Base-by-base conservation (phyloP, 2,329 filamentous ascomycete species). In the Colletotrichum navitas region DNA sequence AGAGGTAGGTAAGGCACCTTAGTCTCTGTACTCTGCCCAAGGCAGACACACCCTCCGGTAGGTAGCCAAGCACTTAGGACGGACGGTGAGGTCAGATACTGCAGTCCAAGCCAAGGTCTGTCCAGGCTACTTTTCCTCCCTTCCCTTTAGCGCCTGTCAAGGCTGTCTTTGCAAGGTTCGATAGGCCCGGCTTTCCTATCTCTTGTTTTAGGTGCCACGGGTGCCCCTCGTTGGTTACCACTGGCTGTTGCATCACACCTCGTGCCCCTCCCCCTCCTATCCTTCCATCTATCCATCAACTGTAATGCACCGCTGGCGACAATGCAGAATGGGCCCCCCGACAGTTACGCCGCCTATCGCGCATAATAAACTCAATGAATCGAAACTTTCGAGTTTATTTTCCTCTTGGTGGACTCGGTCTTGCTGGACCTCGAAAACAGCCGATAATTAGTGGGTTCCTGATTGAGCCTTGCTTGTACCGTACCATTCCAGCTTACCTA, bases 191-290 rank as follows among this genome's bases (percentile, higher is more conserved):
- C 18, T 59, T 54, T 49, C 14, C 32, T 7, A 8, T 51, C 32
- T 62, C 59, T 68, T 71, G 63, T 68, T 68, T 69, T 72, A 64
- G 65, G 59, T 69, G 41, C 69, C 65, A 69, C 69, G 69, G 54
- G 59, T 60, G 59, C 59, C 65, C 45, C 59, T 71, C 52, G 43
- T 54, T 68, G 52, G 59, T 32, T 52, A 47, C 54, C 34, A 36
- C 52, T 32, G 51, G 62, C 36, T 14, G 51, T 47, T 59, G 56
- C 64, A 62, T 32, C 64, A 29, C 32, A 51, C 26, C 52, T 39
- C 24, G 43, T 45, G 8, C 45, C 45, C 10, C 21, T 18, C 10
- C n/a, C 45, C 21, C 21, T 18, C 43, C 43, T 24, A n/a, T 47
- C 45, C 45, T 47, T 21, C n/a, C 45, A 29, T 29, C 29, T 4